phyloP scores from a whole-genome alignment of 2,329 filamentous ascomycete species.

The Cercospora nicotianae region DNA sequence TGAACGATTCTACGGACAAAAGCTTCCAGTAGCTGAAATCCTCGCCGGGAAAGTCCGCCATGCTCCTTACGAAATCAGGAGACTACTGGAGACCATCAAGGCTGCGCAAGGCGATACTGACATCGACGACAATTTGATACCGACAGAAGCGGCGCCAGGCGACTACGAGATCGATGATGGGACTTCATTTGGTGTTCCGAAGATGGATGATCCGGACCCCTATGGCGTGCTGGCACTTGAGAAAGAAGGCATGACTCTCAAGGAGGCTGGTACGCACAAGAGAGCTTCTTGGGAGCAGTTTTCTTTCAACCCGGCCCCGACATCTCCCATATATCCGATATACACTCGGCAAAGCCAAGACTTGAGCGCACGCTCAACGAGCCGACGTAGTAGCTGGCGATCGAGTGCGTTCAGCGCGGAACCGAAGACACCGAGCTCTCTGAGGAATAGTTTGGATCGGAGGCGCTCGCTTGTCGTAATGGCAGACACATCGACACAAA shows the following conservation, averaged over 20 bases:
- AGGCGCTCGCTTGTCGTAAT: conserved; percentile 25
- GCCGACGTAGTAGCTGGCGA: conserved; percentile 66
- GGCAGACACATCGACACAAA: conserved; percentile 37
- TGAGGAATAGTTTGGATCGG: conserved; percentile 35
- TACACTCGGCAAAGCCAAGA: conserved; percentile 63
- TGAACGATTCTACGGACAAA: conserved; percentile 75
- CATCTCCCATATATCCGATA: conserved; percentile 67
- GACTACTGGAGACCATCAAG: conserved; percentile 79
- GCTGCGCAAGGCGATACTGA: conserved; percentile 81
- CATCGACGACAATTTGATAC: conserved; percentile 67
- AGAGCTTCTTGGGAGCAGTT: conserved; percentile 77
- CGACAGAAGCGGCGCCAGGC: conserved; percentile 70
- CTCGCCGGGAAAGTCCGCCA: conserved; percentile 60
- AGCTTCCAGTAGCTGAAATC: conserved; percentile 62
- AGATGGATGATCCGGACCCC: conserved; percentile 80
- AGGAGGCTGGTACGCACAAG: conserved; percentile 77
- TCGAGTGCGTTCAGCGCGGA: conserved; percentile 30
- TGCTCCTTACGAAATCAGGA: conserved; percentile 57
- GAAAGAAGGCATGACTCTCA: conserved; percentile 82
- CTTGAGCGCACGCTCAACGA: conserved; percentile 35
- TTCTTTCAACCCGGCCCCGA: conserved; percentile 74
- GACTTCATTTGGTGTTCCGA: conserved; percentile 73
- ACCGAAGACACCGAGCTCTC: conserved; percentile 34
- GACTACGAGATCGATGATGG: conserved; percentile 63
- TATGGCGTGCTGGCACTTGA: conserved; percentile 90